These are phyloP conservation scores for Zychaea mexicana DNA, from an alignment of 371 early-diverging fungal genomes.

Conservation along the genomic window DNA sequence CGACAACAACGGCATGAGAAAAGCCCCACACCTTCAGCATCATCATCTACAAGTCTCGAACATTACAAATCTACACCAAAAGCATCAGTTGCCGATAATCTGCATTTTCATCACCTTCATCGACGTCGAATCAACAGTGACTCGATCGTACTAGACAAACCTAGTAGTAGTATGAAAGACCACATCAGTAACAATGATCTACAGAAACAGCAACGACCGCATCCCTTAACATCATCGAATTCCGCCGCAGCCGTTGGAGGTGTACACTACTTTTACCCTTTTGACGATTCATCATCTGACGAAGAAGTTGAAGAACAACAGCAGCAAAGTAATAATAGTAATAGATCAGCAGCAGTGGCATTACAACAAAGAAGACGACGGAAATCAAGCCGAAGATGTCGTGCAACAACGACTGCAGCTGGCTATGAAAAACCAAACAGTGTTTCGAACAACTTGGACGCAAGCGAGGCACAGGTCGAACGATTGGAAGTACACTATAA, in stretches of 20 bases:
- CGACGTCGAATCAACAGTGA: not conserved
- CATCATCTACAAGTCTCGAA: not conserved
- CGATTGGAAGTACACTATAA: not conserved
- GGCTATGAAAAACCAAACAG: slow-evolving; percentile 3
- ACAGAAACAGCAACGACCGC: not conserved
- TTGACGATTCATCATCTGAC: slow-evolving; percentile 1
- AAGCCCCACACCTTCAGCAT: not conserved
- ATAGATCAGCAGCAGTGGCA: not conserved
- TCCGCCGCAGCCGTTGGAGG: not conserved
- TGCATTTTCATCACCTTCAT: not conserved
- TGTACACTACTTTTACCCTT: slow-evolving; percentile 8
- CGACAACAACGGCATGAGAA: not conserved
- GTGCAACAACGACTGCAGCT: not conserved
- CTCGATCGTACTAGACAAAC: not conserved
- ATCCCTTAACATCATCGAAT: not conserved
- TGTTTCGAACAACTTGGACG: not conserved
- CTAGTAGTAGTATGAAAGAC: not conserved
- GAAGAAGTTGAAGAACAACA: not conserved
- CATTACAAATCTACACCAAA: not conserved
- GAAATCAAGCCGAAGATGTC: not conserved
- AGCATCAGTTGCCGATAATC: not conserved
- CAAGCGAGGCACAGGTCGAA: not conserved
- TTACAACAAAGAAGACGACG: not conserved
- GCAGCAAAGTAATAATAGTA: not conserved
- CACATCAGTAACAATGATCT: not conserved